Evolutionary conservation across 257 asterid species (phyloP).

Genomic region (Echites panduratus): DNA sequence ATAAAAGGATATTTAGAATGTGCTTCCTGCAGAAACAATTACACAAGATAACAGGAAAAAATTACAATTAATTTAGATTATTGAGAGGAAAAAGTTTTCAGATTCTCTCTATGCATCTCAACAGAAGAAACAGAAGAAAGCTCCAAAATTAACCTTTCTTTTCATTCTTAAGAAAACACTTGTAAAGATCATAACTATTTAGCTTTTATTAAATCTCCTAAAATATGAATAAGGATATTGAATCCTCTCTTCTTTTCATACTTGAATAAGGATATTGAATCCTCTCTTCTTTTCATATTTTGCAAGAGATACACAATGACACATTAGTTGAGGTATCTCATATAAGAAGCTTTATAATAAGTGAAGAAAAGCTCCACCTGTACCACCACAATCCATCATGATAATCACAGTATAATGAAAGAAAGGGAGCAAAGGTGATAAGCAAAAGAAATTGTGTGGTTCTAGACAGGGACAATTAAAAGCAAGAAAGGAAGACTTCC

Average conservation of each 20-base stretch:
- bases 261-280: neutral
- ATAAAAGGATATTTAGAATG: conserved; percentile 72
- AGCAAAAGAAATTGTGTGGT: neutral
- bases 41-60: neutral
- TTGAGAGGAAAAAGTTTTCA: neutral
- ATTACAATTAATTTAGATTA: neutral
- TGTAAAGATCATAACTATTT: neutral
- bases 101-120: neutral
- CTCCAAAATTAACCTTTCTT: neutral
- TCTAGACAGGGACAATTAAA: neutral
- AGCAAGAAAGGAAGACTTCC: neutral
- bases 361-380: neutral
- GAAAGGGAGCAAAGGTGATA: neutral
- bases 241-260: neutral
- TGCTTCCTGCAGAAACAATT: conserved; percentile 54
- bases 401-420: neutral
- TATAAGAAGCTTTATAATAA: neutral
- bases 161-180: neutral
- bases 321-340: neutral
- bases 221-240: neutral
- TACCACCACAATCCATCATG: neutral
- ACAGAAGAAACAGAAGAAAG: conserved; percentile 1
- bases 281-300: neutral
- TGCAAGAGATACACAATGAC: neutral
- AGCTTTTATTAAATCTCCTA: neutral